phyloP scores from a whole-genome alignment of 176 grass and related monocot species.

The Tillandsia fasciculata region DNA sequence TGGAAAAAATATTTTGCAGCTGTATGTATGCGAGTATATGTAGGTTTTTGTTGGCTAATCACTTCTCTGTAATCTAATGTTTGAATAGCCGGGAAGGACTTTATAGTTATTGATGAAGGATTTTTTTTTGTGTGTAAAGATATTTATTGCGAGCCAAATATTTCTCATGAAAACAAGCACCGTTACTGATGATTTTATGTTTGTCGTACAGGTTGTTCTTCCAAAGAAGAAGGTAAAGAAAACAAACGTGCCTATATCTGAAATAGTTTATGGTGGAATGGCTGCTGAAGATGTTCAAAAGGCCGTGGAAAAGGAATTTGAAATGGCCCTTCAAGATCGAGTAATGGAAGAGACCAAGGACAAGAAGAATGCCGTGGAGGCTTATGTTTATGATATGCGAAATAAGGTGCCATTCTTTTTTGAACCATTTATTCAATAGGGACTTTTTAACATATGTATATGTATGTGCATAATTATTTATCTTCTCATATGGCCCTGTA shows the following conservation, averaged over 20 bases:
- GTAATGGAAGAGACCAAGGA: constrained; percentile 93
- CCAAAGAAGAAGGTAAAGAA: constrained; percentile 25
- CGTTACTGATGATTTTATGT: neutral
- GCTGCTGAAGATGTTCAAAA: constrained; percentile 41
- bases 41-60: neutral
- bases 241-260: constrained; percentile 32
- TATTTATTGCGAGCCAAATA: too few relatives aligned
- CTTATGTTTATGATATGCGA: constrained; percentile 97
- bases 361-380: constrained; percentile 91
- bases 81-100: neutral
- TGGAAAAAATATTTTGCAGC: too few relatives aligned
- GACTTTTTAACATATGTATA: too few relatives aligned
- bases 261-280: constrained; percentile 68
- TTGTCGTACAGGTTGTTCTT: constrained; percentile 4
- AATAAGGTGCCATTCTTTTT: constrained; percentile 43
- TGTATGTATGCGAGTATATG: too few relatives aligned
- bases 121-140: neutral
- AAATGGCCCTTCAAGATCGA: constrained; percentile 92
- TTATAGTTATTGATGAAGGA: neutral
- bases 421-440: too few relatives aligned
- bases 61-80: neutral
- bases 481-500: too few relatives aligned
- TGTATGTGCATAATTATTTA: too few relatives aligned
- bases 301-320: constrained; percentile 74
- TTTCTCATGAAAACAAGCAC: neutral